Evolutionary conservation across 148 eudicot genomes (phyloP), one percentile per base, ranked within the genome.

Genomic region (Persicaria tinctoria): DNA sequence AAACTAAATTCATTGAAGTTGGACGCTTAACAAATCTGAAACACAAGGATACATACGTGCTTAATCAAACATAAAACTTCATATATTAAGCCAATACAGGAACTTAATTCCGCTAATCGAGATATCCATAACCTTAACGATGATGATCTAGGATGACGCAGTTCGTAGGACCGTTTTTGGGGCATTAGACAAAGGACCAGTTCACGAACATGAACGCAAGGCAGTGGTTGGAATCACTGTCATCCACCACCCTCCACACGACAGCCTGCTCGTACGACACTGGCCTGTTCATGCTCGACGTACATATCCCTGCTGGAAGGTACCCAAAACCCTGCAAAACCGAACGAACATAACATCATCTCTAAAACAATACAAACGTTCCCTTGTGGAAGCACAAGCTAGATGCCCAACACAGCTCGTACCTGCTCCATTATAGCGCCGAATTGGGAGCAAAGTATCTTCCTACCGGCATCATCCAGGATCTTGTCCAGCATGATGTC

Each of bases 371-470:
- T 12, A 14, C 68, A 13, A 17, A 13, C 5, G 9, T 62, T 18
- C 68, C 68, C 38, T 32, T 32, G 38, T 32, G 38, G 38, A 32
- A 20, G 5, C 68, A 0, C 38, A 53, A 53, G 57, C 16, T 53
- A 32, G 38, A 32, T 32, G 38, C 56, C 56, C 4, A 53, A 53
- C 13, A 14, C 6, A 5, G n/a, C 16, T 53, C n/a, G 16, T 56
- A 94, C 98, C 98, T 91, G 93, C 63, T 90, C 91, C 93, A 90
- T 92, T 79, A 95, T 85, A 82, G 86, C 90, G 59, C 92, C 82
- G 69, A 92, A 86, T 57, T 92, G 88, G 0, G 93, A 84, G 63
- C 77, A 85, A 66, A 95, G 76, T 14, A 86, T 76, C 62, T 87
- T 94, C 46, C 88, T 83, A 12, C 98, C 91, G 4, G 93, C 73